Evolutionary conservation across 306 rosid species (phyloP), one percentile per base, ranked within the genome.

Genomic region (Cyclanthera cordifolia): DNA sequence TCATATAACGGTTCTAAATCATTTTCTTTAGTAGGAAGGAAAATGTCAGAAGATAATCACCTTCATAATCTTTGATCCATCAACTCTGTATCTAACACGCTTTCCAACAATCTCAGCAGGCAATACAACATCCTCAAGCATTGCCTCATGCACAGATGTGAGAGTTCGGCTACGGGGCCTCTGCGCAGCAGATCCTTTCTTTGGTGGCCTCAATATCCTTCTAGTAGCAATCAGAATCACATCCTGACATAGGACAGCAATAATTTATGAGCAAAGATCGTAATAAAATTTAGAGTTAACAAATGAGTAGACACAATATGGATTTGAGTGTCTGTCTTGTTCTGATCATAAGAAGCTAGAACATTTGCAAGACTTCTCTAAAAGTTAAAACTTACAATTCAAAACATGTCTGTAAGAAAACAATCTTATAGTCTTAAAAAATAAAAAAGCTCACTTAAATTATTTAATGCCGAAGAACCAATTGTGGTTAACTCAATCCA

Each of bases 71-170:
- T 86, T 90, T 59, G 97, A 79, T 53, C 97, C 95, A 76, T 90
- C 97, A 57, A 88, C 25, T 8, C 83, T 50, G 59, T 84, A 90
- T 79, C 95, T 81, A 74, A 16, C 66, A 11, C 97, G 89, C 81
- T 90, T 90, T 15, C 97, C 97, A 57, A 83, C 90, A 82, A 88
- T 90, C 80, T 90, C 97, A 69, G 97, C 97, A 57, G 97, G 97
- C 53, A 84, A 74, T 5, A 90, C 97, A 67, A 90, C 52, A 76
- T 90, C 97, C 78, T 90, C 97, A 17, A 90, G 75, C 81, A 88
- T 82, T 70, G 97, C 95, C 72, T 90, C 97, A 2, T 90, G 97
- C 23, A 90, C 97, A 74, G 97, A 77, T 25, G 97, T 90, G 39
- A 90, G 90, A 4, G 97, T 90, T 0, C 97, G 90, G 80, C 65